Evolutionary conservation across 2,329 filamentous ascomycete species (phyloP), one percentile per base, ranked within the genome.

Genomic region (Sphaerulina musiva): DNA sequence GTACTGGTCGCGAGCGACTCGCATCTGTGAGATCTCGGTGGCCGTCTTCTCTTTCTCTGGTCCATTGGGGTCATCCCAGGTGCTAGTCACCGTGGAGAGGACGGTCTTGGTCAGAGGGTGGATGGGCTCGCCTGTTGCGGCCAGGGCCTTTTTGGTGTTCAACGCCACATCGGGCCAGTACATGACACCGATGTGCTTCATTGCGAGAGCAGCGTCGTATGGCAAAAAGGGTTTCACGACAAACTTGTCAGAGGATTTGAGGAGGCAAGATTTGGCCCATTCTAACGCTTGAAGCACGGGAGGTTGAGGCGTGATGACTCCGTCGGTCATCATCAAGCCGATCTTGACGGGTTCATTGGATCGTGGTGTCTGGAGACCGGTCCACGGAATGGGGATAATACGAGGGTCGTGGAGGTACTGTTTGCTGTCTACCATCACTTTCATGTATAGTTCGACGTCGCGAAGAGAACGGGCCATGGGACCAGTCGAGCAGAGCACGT

Each of bases 351-450:
- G 50, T n/a, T 47, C 26, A 29, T 29, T 9, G 1, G 34, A 36
- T 4, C 44, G n/a, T 5, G 51, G 42, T 6, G 59, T 57, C 6
- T 44, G 26, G 4, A 60, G 51, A 4, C 58, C 58, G 4, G 54
- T 54, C 55, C 57, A 61, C 20, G 59, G 57, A 17, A 59, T 42
- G 0, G 59, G 59, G 9, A 61, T 44, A 14, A 57, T 46, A 17
- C 53, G 46, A 11, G 59, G 57, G 36, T 61, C 59, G 45, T 53
- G 32, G 4, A 61, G 44, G 26, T 61, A 44, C 48, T 53, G 59
- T 6, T 59, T 51, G 3, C 45, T 39, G 9, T 40, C 42, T 2
- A 54, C 34, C 4, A 58, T 36, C 3, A 54, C 36, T 14, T 51
- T 32, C 52, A 58, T 56, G 41, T 56, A 59, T 38, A 58, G 48